Base-by-base conservation (phyloP, 352 stramenopile genomes). In the Phytopythium mirpurense region DNA sequence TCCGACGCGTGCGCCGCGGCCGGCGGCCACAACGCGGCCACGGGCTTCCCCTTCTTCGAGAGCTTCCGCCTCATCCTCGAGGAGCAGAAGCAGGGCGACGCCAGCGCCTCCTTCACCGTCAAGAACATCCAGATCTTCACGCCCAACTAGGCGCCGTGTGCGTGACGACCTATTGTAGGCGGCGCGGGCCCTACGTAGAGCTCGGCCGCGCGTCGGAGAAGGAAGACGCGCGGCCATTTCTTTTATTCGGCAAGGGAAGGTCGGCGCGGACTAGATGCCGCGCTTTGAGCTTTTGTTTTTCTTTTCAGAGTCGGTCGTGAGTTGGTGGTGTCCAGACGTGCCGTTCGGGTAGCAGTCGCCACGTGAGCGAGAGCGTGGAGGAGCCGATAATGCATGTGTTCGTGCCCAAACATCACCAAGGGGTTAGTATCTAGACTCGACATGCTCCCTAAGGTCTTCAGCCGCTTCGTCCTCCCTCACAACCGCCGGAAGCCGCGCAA, bases 21-120 rank as follows among this genome's bases (percentile, higher is more conserved):
- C 15, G 75, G 73, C 26, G 80, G 80, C n/a, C 74, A 88, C 58
- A 67, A 91, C 53, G 59, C 78, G 12, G 52, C 51, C n/a, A 77
- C 75, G 38, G 80, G 78, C 29, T 91, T 88, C 63, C 81, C 81
- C 5, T 89, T 87, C 67, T 91, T 88, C 51, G 76, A 88, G 53
- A 76, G 72, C 47, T 89, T 91, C 65, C 70, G 72, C 27, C 57
- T 91, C 55, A 72, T 89, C 45, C 51, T 89, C 15, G 78, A 91
- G 51, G 81, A 89, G 66, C 78, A 91, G 67, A 88, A 84, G 60
- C 85, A 86, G 67, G 51, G 56, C 42, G 78, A 88, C 62, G 59
- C 60, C n/a, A 80, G 68, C 41, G 78, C 74, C 26, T 85, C 61
- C 47, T 88, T 88, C 64, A 85, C 78, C 47, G 72, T 87, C 50